phyloP scores from a whole-genome alignment of 306 rosid genomes.

The barrel medic (Medicago truncatula) region MtrunA17r5.0-ANR NC_053045.1:1184001-1184500 shows the following conservation, averaged over 20 bases:
- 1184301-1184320: conserved; percentile 76
- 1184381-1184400: conserved; percentile 34
- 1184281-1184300: conserved; percentile 76
- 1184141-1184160: background rate
- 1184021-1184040: background rate
- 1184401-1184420: conserved; percentile 25
- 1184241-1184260: conserved; percentile 71
- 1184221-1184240: conserved; percentile 4
- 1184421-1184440: background rate
- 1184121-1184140: background rate
- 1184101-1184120: background rate
- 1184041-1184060: background rate
- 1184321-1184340: conserved; percentile 46
- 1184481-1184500: conserved; percentile 14
- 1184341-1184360: conserved; percentile 46
- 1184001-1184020: background rate
- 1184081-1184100: background rate
- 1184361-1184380: conserved; percentile 22
- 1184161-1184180: conserved; percentile 2
- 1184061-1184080: background rate
- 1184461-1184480: background rate
- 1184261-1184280: conserved; percentile 93
- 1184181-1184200: background rate
- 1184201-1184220: background rate
- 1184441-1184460: background rate